Evolutionary conservation across 2,329 filamentous ascomycete genomes (phyloP), one percentile per base, ranked within the genome.

Genomic region (Penicillium sp.): DNA sequence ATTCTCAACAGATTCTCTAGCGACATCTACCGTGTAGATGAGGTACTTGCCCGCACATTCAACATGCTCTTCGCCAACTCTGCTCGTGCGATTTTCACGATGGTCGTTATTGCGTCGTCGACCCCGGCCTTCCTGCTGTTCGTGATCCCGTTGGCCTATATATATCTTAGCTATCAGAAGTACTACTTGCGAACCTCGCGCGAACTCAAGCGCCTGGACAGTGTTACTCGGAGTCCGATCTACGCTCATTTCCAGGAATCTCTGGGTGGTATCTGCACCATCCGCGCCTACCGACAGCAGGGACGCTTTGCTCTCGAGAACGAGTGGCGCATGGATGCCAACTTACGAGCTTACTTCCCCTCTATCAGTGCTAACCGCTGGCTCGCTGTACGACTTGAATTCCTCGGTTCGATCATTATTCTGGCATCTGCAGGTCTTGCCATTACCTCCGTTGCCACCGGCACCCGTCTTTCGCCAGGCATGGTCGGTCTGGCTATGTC

Each of bases 171-270:
- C 75, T 95, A 97, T 63, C 94, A 99, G 73, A 86, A 92, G 64
- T 99, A 99, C 79, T 99, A 99, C 72, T 83, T 99, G 44, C 84
- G 92, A 56, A 96, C 94, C 13, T 99, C 94, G 53, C 88, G 95
- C 57, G 95, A 99, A 76, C 81, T 99, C 58, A 99, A 99, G 79
- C 84, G 94, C 59, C 80, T 99, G 53, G 94, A 99, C 74, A 96
- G 92, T 69, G 88, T 97, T 61, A 96, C 88, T 69, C 87, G 91
- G 64, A 96, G 92, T 70, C 95, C 95, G 24, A 95, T 99, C 64
- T 99, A 92, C 71, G 94, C 94, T 6, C 95, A 99, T 72, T 99
- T 99, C 76, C 94, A 99, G 69, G 95, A 99, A 74, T 95, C 91
- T 1, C 82, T 99, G 9, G 92, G 90, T 55, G 94, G 94, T 39